Conservation (phyloP, 1,284 basidiomycete species). For the Spongispora temasekensis region DNA sequence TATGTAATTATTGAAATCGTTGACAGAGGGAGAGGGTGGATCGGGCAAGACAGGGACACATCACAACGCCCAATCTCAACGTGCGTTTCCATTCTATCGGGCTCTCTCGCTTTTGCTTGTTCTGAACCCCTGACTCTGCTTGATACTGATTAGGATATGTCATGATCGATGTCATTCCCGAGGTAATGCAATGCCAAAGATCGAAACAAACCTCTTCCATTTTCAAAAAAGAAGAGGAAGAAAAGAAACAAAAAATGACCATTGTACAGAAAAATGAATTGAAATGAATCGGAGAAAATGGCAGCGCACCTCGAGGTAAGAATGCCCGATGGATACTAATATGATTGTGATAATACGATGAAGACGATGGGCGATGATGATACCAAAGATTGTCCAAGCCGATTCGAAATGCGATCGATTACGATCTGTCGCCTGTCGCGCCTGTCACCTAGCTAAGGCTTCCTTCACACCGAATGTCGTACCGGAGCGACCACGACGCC, state of each 20-base stretch:
- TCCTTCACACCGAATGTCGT: no score
- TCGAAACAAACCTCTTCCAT: not conserved
- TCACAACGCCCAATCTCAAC: not conserved
- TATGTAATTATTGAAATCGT: no score
- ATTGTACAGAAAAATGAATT: not conserved
- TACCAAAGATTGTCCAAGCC: no score
- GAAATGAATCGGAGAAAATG: not conserved
- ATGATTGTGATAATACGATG: not conserved
- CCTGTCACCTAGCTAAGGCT: not conserved
- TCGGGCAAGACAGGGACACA: not conserved
- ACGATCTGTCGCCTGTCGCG: not conserved
- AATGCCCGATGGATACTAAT: not conserved
- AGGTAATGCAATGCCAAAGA: not conserved
- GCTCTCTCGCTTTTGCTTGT: no score
- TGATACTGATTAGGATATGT: not conserved
- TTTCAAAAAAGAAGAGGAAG: not conserved
- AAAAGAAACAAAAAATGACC: not conserved
- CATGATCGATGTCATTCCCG: not conserved
- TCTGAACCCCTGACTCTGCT: not conserved
- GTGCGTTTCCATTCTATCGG: not conserved
- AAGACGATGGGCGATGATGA: no score
- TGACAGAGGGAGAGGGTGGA: no score
- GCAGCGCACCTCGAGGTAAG: not conserved
- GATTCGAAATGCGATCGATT: not conserved
- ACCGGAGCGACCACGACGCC: no score